Percentiles rank a stretch among this genome's conserved stretches.
phyloP scores from a whole-genome alignment of 345 rosid genomes.

The Eucalyptus pauciflora region DNA sequence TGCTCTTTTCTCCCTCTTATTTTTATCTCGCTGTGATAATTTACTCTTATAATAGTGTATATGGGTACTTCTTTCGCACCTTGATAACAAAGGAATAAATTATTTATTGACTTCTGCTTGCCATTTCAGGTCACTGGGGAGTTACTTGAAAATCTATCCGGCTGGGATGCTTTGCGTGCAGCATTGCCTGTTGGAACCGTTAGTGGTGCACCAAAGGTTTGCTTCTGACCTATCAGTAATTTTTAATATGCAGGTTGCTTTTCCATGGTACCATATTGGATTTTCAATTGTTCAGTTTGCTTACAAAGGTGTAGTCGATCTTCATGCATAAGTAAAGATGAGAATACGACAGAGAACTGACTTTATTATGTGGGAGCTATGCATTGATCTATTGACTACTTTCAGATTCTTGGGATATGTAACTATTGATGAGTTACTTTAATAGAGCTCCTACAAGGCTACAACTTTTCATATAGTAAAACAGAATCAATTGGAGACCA shows the following conservation, averaged over 20 bases:
- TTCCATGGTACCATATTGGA: not conserved
- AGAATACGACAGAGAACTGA: not conserved
- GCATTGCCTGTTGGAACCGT: slow-evolving; percentile 95
- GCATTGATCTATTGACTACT: not conserved
- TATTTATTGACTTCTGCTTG: not conserved
- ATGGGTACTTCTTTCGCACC: not conserved
- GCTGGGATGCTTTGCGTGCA: slow-evolving; percentile 92
- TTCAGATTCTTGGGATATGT: not conserved
- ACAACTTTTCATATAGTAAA: not conserved
- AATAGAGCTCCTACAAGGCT: not conserved
- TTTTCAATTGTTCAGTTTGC: not conserved
- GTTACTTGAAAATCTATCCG: slow-evolving; percentile 51
- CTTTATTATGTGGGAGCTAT: not conserved
- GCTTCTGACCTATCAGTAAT: not conserved
- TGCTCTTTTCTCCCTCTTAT: not conserved
- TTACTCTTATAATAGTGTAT: not conserved
- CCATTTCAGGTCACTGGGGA: slow-evolving; percentile 69
- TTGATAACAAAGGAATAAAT: not conserved
- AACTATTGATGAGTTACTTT: not conserved
- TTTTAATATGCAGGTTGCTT: not conserved
- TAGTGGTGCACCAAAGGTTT: slow-evolving; percentile 96
- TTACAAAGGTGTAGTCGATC: not conserved
- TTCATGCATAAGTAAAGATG: not conserved
- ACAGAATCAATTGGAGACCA: not conserved
- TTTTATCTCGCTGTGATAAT: not conserved